A percentile compares a stretch with the other conserved stretches of the same genome.
phyloP scores from a whole-genome alignment of 345 rosid genomes.

The Hibiscus tridactylites region DNA sequence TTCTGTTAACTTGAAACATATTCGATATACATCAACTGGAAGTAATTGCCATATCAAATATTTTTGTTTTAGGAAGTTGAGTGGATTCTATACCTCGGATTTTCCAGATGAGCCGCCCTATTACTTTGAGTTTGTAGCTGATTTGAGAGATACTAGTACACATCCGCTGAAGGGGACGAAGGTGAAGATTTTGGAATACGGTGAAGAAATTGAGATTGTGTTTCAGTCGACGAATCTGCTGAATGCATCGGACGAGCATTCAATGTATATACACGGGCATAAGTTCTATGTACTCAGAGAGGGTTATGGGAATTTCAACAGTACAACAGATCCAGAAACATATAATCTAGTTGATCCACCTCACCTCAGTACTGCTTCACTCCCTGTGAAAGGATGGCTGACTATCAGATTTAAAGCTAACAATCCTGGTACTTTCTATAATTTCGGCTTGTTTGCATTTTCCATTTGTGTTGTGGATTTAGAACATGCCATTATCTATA shows the following conservation, averaged over 20 bases:
- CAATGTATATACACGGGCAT: slow-evolving; percentile 32
- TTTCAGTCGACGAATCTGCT: slow-evolving; percentile 20
- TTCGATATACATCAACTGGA: neutral
- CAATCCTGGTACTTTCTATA: slow-evolving; percentile 17
- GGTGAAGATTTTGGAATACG: slow-evolving; percentile 16
- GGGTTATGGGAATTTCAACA: slow-evolving; percentile 25
- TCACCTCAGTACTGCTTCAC: slow-evolving; percentile 6
- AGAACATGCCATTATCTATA: neutral
- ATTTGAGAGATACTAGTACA: neutral
- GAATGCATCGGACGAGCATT: slow-evolving; percentile 26
- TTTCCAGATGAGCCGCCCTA: slow-evolving; percentile 15
- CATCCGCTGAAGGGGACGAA: slow-evolving; percentile 11
- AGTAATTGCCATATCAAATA: neutral
- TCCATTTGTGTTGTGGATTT: neutral
- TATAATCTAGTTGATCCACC: slow-evolving; percentile 29
- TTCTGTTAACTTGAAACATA: neutral
- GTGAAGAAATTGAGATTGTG: slow-evolving; percentile 20
- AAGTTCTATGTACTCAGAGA: slow-evolving; percentile 22
- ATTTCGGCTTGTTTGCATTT: neutral
- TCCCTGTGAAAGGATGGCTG: slow-evolving; percentile 23
- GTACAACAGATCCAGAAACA: neutral
- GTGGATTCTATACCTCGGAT: slow-evolving; percentile 8
- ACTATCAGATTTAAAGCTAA: slow-evolving; percentile 21
- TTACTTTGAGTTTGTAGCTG: slow-evolving; percentile 11
- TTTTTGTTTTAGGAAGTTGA: slow-evolving; percentile 6